These are phyloP conservation scores for Barnettozyma pratensis DNA, from an alignment of 805 yeast species.

Conservation along the genomic window DNA sequence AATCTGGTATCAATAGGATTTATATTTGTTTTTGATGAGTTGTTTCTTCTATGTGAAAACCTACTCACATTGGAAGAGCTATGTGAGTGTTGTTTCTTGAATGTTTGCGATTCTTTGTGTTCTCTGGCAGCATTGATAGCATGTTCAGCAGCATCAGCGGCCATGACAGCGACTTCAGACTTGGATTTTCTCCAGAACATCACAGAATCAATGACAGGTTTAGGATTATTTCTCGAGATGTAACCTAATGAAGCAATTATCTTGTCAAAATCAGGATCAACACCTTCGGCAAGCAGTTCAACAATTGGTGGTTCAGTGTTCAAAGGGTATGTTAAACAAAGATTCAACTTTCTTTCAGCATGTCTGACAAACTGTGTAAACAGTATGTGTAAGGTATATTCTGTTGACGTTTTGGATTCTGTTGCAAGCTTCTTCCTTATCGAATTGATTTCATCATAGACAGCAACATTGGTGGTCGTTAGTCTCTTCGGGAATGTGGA, in stretches of 20 bases:
- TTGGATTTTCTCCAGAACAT: constrained; percentile 98
- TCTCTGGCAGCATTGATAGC: constrained; percentile 28
- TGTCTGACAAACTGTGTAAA: constrained; percentile 94
- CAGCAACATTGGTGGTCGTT: constrained; percentile 17
- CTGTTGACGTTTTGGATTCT: constrained; percentile 70
- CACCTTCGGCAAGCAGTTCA: constrained; percentile 77
- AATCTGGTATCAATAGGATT: constrained; percentile 52
- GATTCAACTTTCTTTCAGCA: constrained; percentile 80
- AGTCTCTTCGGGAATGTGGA: constrained; percentile 7
- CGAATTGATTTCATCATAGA: constrained; percentile 20
- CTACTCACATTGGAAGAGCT: constrained; percentile 29
- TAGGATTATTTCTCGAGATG: constrained; percentile 84
- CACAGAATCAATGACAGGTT: constrained; percentile 94
- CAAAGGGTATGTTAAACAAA: constrained; percentile 61
- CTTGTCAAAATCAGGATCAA: constrained; percentile 80
- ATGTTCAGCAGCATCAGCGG: constrained; percentile 48
- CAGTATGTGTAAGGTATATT: constrained; percentile 88
- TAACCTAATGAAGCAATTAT: constrained; percentile 84
- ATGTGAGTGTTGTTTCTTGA: constrained; percentile 26
- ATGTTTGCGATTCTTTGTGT: constrained; percentile 24
- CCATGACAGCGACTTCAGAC: constrained; percentile 73
- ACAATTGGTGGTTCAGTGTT: constrained; percentile 75
- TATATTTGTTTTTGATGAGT: constrained; percentile 40
- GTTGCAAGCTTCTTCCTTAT: constrained; percentile 38
- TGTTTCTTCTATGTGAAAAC: constrained; percentile 43